Base-by-base conservation (phyloP, 2,329 filamentous ascomycete genomes). In the Xylariaceae sp. region DNA sequence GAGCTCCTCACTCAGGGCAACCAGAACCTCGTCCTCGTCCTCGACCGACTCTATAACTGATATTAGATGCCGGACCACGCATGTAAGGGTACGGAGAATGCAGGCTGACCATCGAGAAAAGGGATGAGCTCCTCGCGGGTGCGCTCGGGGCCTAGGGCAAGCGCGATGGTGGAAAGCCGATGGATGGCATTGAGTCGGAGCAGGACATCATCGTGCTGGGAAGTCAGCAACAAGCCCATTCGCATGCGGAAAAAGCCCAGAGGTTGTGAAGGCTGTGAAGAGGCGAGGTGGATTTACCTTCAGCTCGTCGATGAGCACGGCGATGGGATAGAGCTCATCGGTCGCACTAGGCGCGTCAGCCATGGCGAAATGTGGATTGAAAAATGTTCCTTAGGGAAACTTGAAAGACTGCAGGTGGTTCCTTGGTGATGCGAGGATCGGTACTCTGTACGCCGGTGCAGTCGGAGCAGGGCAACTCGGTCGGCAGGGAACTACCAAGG, bases 321-420 rank as follows among this genome's bases (percentile, higher is more conserved):
- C 92, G 74, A 98, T 98, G 65, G 92, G 92, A 69, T 97, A 98
- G 61, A 98, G 88, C 82, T 97, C 94, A 71, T 98, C 92, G 67
- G 84, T 94, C 73, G 90, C 81, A 69, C 83, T 86, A 66, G 83
- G 77, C 70, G 83, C 84, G 71, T 96, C 78, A 69, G 78, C 88
- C 90, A 97, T 97, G 66, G 67, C 76, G 77, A 69, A 47, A 42
- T 29, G 37, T 44, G 44, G 21, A 17, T n/a, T n/a, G 16, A 16
- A 15, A 24, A 16, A 15, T 17, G 26, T 29, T 33, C 32, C 32
- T 41, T 27, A 31, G 30, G 27, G 15, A 26, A 21, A 41, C 29
- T 44, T 26, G 19, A 39, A 21, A 31, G 29, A 31, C 9, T 23
- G 28, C 9, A 12, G 16, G 40, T 15, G 28, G 15, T 8, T 24